Base-by-base conservation (phyloP, 1,139 yeast species). In the Hansenula sp. region DNA sequence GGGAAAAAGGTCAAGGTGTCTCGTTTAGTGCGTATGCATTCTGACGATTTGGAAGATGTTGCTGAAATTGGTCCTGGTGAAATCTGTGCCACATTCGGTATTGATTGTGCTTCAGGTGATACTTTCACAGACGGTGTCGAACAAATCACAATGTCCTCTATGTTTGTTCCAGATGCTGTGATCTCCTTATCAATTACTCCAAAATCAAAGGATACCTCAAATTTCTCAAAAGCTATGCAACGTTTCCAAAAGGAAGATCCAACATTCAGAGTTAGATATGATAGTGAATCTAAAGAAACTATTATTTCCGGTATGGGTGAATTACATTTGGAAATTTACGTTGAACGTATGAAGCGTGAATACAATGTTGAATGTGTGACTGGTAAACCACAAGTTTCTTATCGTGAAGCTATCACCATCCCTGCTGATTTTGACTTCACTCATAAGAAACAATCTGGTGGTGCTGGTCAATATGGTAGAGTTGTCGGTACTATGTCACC, bases 31-130 rank as follows among this genome's bases (percentile, higher is more conserved):
- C 85, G 98, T 71, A 94, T 93, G 99, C 99, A 94, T 71, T 89
- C 98, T 40, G 89, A 91, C 53, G 99, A 93, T 66, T 89, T 91
- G 97, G 97, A 91, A 71, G 99, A 93, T 65, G 94, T 90, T 42
- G 88, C 84, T 43, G 97, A 90, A 70, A 87, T 89, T 60, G 94
- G 95, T 25, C 93, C 99, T 36, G 99, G 99, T 65, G 99, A 93
- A 71, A 93, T 93, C 58, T 94, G 99, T 72, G 99, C 99, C 44
- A 93, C 99, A 50, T 93, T 94, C 60, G 99, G 99, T 68, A 86
- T 93, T 57, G 99, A 94, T 67, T 93, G 99, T 76, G 85, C 98
- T n/a, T 94, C 99, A 10, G 99, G 99, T 62, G 99, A 93, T 64
- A 90, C 98, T 10, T 93, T 93, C 67, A 85, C 96, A 42, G 94